phyloP scores from a whole-genome alignment of 2,329 filamentous ascomycete species.

The Aspergillus luchuensis region DNA sequence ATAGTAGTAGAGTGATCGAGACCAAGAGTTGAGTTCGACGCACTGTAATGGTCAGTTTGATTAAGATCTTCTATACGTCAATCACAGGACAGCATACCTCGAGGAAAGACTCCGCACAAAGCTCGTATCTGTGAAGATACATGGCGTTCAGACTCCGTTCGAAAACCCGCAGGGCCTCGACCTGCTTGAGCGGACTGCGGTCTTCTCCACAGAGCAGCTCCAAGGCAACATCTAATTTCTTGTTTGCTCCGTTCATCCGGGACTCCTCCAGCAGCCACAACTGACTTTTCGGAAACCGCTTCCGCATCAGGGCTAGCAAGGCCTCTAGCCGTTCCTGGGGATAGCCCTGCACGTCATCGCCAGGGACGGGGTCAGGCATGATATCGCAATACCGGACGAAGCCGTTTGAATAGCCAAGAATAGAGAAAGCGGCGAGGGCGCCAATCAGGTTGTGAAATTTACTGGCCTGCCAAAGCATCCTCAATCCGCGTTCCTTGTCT shows the following conservation, averaged over 20 bases:
- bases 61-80: background rate
- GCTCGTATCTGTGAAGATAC: constrained; percentile 74
- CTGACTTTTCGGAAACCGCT: constrained; percentile 75
- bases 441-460: constrained; percentile 87
- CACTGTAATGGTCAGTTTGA: constrained; percentile 50
- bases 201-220: constrained; percentile 62
- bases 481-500: constrained; percentile 77
- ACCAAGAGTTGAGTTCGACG: constrained; percentile 85
- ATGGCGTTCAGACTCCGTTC: constrained; percentile 78
- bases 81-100: constrained; percentile 42
- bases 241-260: constrained; percentile 69
- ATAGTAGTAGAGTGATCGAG: constrained; percentile 85
- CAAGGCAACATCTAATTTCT: constrained; percentile 68
- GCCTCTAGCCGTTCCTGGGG: constrained; percentile 67
- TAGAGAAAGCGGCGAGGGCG: constrained; percentile 78
- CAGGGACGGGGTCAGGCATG: constrained; percentile 56
- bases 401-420: constrained; percentile 86
- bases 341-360: constrained; percentile 64
- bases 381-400: constrained; percentile 88
- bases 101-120: constrained; percentile 74
- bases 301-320: constrained; percentile 73
- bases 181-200: constrained; percentile 78
- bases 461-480: constrained; percentile 88
- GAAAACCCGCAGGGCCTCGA: constrained; percentile 81
- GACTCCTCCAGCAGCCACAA: constrained; percentile 91